Conservation (phyloP, 768 basidiomycete species). For the Serendipita sp. region DNA sequence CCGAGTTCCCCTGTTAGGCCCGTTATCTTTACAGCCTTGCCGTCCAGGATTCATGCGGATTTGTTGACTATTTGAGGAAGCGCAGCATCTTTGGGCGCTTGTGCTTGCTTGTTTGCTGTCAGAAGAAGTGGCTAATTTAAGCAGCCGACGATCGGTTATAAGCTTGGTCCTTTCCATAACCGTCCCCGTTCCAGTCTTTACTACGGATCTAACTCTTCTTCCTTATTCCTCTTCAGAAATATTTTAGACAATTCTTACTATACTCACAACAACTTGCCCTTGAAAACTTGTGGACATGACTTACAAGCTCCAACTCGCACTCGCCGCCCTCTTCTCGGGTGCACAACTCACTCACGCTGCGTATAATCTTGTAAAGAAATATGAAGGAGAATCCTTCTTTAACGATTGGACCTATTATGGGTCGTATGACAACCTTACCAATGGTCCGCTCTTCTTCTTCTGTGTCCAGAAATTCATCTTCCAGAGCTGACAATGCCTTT, state of each 20-base stretch:
- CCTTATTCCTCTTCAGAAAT: background rate
- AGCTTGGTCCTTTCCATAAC: too few species aligned
- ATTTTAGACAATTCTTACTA: background rate
- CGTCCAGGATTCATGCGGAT: too few species aligned
- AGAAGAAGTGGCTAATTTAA: too few species aligned
- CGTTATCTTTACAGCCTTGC: too few species aligned
- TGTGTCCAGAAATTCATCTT: background rate
- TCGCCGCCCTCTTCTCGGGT: background rate
- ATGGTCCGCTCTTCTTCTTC: slow-evolving; percentile 25
- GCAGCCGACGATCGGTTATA: too few species aligned
- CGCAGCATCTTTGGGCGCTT: too few species aligned
- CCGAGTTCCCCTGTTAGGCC: too few species aligned
- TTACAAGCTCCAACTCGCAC: background rate
- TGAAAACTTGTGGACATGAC: background rate
- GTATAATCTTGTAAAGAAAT: slow-evolving; percentile 40
- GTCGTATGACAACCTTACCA: slow-evolving; percentile 30
- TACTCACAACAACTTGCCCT: background rate
- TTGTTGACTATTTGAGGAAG: too few species aligned
- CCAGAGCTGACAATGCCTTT: slow-evolving; percentile 6
- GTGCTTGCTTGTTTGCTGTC: too few species aligned
- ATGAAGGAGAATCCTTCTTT: slow-evolving; percentile 47
- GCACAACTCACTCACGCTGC: background rate
- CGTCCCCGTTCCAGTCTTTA: too few species aligned
- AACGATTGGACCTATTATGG: slow-evolving; percentile 51
- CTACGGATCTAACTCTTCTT: background rate